A percentile compares a stretch with the other conserved stretches of the same genome.
Evolutionary conservation across 345 rosid species (phyloP).

Genomic region (Leavenworthia alabamica): DNA sequence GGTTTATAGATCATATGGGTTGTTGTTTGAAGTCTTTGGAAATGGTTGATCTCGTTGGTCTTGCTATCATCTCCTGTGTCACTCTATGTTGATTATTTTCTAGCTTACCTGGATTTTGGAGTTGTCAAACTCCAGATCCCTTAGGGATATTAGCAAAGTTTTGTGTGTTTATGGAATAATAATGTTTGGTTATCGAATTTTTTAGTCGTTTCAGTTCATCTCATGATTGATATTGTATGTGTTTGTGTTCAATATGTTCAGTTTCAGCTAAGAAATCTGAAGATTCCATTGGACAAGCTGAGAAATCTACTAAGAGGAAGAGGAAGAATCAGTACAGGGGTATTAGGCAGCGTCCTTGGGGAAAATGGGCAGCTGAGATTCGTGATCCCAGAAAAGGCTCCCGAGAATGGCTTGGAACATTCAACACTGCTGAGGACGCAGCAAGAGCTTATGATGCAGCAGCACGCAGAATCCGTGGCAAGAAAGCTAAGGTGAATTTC

Average conservation of each 20-base stretch:
- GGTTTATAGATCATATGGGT: background rate
- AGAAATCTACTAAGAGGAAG: conserved; percentile 68
- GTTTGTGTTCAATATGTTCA: conserved; percentile 36
- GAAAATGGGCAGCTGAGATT: conserved; percentile 99
- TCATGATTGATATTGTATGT: conserved; percentile 7
- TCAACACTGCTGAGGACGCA: conserved; percentile 97
- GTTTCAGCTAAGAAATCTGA: conserved; percentile 35
- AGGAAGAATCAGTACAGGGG: conserved; percentile 93
- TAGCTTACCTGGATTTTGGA: background rate
- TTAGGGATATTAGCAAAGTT: background rate
- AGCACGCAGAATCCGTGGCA: conserved; percentile 82
- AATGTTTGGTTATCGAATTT: background rate
- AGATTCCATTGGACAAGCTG: conserved; percentile 53
- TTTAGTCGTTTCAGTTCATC: background rate
- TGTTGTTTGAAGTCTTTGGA: conserved; percentile 4
- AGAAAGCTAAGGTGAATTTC: conserved; percentile 71
- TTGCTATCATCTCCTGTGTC: conserved; percentile 1
- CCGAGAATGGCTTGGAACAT: conserved; percentile 95
- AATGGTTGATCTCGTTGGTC: conserved; percentile 9
- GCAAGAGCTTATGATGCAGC: conserved; percentile 88
- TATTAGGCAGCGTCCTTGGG: conserved; percentile 98
- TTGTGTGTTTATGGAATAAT: background rate
- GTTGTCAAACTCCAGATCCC: background rate
- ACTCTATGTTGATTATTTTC: no score
- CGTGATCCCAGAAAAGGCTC: conserved; percentile 96